These are phyloP conservation scores for Aureobasidium uvarum DNA, from an alignment of 2,329 filamentous ascomycete species.

Conservation along the genomic window DNA sequence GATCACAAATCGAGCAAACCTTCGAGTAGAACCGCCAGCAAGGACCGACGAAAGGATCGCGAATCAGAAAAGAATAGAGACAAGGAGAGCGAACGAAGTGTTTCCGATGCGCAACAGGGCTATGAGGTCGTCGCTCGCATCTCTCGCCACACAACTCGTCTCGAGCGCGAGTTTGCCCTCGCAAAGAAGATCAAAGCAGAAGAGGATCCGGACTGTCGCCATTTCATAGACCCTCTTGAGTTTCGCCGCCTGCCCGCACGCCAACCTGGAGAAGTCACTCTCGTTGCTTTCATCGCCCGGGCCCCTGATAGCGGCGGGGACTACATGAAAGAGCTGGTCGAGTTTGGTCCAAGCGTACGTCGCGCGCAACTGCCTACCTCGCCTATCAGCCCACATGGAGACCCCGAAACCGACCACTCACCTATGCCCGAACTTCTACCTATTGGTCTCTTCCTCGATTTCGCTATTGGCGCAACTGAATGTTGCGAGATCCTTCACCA, in stretches of 20 bases:
- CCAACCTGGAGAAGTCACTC: constrained; percentile 65
- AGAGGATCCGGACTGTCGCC: constrained; percentile 58
- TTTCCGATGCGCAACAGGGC: constrained; percentile 16
- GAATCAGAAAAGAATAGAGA: background rate
- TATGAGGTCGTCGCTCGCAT: constrained; percentile 71
- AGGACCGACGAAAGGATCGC: background rate
- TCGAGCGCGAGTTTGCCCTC: constrained; percentile 86
- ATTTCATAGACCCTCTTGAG: constrained; percentile 79
- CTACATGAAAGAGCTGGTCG: constrained; percentile 66
- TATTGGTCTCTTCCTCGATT: constrained; percentile 77
- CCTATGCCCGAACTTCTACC: constrained; percentile 40
- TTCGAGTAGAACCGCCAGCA: constrained; percentile 24
- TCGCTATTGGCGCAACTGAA: constrained; percentile 83
- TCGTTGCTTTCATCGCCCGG: constrained; percentile 79
- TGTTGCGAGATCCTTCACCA: constrained; percentile 91
- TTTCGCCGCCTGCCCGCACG: constrained; percentile 68
- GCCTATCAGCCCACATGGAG: constrained; percentile 10
- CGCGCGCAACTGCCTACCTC: constrained; percentile 30
- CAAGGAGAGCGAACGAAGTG: constrained; percentile 14
- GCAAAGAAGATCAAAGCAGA: constrained; percentile 53
- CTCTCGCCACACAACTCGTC: constrained; percentile 75
- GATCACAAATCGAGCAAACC: constrained; percentile 21
- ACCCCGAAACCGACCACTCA: background rate
- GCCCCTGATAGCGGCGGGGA: constrained; percentile 66
- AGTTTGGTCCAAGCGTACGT: constrained; percentile 66